Conservation (phyloP, 1,139 yeast species). For the Geotrichum reessii region DNA sequence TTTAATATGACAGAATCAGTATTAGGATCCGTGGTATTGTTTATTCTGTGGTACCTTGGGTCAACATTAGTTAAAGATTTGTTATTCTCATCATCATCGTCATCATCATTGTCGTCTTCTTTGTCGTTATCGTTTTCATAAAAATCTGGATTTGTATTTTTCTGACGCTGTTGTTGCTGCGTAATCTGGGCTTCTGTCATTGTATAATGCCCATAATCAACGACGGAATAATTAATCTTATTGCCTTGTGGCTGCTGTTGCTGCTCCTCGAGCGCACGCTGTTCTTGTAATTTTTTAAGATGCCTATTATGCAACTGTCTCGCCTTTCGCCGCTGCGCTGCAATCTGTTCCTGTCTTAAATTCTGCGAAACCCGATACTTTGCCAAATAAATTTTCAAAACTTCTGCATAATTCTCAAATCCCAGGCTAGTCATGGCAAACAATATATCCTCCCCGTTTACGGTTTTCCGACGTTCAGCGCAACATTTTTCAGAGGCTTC, state of each 20-base stretch:
- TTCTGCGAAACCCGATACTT: slow-evolving; percentile 44
- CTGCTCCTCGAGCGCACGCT: neutral
- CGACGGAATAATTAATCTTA: neutral
- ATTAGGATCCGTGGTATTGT: neutral
- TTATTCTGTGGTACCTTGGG: neutral
- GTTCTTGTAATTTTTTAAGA: neutral
- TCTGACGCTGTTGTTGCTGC: neutral
- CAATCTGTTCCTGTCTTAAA: slow-evolving; percentile 9
- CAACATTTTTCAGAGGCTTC: slow-evolving; percentile 62
- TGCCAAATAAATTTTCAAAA: slow-evolving; percentile 61
- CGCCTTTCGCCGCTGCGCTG: slow-evolving; percentile 10
- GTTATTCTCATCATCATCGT: neutral
- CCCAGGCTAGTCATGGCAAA: slow-evolving; percentile 66
- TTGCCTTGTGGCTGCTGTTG: neutral
- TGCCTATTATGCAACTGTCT: neutral
- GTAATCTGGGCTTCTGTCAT: neutral
- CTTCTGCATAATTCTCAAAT: slow-evolving; percentile 67
- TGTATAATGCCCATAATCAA: neutral
- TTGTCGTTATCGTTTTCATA: neutral
- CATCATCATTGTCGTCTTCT: neutral
- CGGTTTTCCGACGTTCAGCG: slow-evolving; percentile 64
- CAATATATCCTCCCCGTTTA: slow-evolving; percentile 65
- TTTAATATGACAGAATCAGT: neutral
- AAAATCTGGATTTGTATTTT: neutral
- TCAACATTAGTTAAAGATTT: too few species aligned